These are phyloP conservation scores for Boletus patriciae DNA, from an alignment of 768 basidiomycete genomes.

Conservation along the genomic window DNA sequence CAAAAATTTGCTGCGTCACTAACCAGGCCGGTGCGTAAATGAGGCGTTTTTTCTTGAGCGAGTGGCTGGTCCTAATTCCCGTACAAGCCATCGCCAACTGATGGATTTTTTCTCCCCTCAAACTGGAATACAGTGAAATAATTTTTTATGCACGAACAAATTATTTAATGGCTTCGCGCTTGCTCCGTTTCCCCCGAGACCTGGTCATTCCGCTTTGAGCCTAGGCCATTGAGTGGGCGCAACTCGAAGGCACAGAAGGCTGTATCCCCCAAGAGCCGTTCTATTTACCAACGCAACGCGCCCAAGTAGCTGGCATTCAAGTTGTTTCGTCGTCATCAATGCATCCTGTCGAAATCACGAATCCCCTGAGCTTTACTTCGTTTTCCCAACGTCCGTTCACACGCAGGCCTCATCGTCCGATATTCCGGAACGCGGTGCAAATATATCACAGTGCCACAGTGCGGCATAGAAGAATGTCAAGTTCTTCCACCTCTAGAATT, in stretches of 20 bases:
- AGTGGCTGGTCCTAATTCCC: constrained; percentile 23
- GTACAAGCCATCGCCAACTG: constrained; percentile 5
- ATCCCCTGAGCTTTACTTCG: constrained; percentile 18
- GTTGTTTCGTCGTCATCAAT: constrained; percentile 5
- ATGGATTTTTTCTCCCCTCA: constrained; percentile 6
- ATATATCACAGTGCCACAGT: constrained; percentile 20
- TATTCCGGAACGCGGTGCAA: constrained; percentile 8
- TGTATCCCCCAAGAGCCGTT: background rate
- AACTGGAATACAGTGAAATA: constrained; percentile 8
- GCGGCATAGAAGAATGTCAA: constrained; percentile 20
- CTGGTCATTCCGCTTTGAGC: constrained; percentile 1
- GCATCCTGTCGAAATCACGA: constrained; percentile 7
- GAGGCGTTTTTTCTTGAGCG: constrained; percentile 8
- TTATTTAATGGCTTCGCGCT: constrained; percentile 10
- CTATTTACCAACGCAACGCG: background rate
- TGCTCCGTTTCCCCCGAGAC: constrained; percentile 1
- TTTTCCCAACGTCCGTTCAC: constrained; percentile 19
- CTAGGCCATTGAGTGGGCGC: background rate
- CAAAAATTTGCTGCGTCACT: constrained; percentile 8
- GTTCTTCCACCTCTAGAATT: constrained; percentile 22
- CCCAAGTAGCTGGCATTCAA: background rate
- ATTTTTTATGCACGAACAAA: constrained; percentile 12
- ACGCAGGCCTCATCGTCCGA: constrained; percentile 14
- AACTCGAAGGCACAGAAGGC: constrained; percentile 6
- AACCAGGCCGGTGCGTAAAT: constrained; percentile 8